Evolutionary conservation across 345 rosid genomes (phyloP).

Genomic region (Ceriops zippeliana): DNA sequence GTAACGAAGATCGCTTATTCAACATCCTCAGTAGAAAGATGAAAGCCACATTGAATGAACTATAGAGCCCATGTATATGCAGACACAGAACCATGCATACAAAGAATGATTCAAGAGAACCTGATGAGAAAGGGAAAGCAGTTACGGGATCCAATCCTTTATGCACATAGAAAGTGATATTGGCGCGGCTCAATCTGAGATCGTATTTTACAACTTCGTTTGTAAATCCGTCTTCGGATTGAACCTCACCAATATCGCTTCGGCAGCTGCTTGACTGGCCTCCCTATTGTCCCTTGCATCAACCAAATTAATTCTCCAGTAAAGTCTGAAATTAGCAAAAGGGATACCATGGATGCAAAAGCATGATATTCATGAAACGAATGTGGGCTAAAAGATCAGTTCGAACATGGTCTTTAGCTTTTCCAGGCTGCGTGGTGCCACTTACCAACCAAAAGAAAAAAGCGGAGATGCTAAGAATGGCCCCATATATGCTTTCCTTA

Average conservation of each 20-base stretch:
- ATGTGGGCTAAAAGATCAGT: background rate
- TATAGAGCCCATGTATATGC: too few relatives aligned
- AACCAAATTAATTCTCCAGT: background rate
- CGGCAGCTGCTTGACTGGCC: conserved; percentile 18
- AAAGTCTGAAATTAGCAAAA: background rate
- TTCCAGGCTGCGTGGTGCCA: conserved; percentile 14
- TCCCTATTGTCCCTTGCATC: conserved; percentile 16
- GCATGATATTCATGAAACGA: background rate
- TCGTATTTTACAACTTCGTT: conserved; percentile 44
- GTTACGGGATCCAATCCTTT: background rate
- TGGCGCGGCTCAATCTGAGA: conserved; percentile 99
- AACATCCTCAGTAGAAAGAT: too few relatives aligned
- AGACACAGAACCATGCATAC: background rate
- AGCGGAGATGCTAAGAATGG: conserved; percentile 18
- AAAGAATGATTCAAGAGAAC: background rate
- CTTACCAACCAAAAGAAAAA: conserved; percentile 16
- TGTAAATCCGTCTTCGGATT: conserved; percentile 86
- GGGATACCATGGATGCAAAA: conserved; percentile 5
- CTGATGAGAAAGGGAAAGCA: conserved; percentile 16
- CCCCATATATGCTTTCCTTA: conserved; percentile 14
- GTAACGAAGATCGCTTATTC: too few relatives aligned
- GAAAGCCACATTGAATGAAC: too few relatives aligned
- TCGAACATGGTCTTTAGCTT: conserved; percentile 6
- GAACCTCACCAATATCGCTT: conserved; percentile 97
- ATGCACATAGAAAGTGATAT: conserved; percentile 55